These are phyloP conservation scores for Biscogniauxia mediterranea DNA, from an alignment of 2,329 filamentous ascomycete species.

Conservation along the genomic window DNA sequence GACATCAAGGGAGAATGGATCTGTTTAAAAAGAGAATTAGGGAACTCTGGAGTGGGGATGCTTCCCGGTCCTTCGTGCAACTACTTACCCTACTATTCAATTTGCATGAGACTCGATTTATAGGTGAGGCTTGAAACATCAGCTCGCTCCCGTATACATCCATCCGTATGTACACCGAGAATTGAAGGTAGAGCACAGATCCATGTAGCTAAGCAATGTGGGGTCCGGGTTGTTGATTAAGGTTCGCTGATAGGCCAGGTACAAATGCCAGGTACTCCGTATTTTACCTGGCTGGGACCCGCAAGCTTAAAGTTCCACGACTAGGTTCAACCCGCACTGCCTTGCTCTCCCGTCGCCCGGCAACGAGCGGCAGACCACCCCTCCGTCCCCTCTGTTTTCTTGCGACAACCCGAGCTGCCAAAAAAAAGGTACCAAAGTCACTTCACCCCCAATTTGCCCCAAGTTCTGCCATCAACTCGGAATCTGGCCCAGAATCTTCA, in stretches of 20 bases:
- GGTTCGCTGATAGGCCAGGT: conserved; percentile 5
- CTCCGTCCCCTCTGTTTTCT: conserved; percentile 24
- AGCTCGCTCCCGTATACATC: not conserved
- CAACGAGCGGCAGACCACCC: conserved; percentile 24
- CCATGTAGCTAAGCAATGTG: not conserved
- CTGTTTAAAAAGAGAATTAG: not conserved
- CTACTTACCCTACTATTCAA: not conserved
- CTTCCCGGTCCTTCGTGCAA: not conserved
- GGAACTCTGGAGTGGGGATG: not conserved
- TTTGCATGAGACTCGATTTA: not conserved
- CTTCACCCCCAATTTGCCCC: conserved; percentile 9
- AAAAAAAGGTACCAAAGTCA: conserved; percentile 1
- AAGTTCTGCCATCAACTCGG: conserved; percentile 5
- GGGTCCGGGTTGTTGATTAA: conserved; percentile 4
- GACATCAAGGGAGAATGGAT: not conserved
- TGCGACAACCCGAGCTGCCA: conserved; percentile 17
- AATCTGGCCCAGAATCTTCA: not conserved
- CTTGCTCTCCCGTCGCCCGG: conserved; percentile 23
- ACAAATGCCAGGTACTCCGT: not conserved
- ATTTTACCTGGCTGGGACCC: not conserved
- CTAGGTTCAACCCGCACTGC: not conserved
- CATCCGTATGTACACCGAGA: too few species aligned
- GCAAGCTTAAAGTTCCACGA: not conserved
- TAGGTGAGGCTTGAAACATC: not conserved
- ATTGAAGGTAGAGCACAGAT: not conserved